Conservation (phyloP, 352 stramenopile genomes). For the Pythium myriotylum region DNA sequence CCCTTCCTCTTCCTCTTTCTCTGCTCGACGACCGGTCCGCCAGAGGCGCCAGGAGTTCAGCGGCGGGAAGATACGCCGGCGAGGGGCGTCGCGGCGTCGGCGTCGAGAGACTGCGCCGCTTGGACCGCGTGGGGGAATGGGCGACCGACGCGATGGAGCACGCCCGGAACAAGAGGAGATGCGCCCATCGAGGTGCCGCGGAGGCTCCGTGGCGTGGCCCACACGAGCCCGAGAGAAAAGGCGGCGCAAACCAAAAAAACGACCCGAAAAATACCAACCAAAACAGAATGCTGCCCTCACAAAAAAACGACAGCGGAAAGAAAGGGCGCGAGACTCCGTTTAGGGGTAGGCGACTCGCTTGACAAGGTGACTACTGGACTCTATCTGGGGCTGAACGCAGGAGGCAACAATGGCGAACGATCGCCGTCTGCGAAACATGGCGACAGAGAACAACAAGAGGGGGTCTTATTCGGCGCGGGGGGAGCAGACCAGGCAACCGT, state of each 20-base stretch:
- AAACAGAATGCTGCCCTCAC: background rate
- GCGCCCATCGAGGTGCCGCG: no score
- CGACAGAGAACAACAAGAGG: no score
- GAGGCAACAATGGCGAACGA: no score
- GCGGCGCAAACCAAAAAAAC: background rate
- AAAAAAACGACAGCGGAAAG: background rate
- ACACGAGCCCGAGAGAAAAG: background rate
- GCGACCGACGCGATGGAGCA: slow-evolving; percentile 1
- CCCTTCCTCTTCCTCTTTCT: no score
- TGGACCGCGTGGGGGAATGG: background rate
- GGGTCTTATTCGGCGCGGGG: no score
- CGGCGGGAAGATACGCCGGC: background rate
- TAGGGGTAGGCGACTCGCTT: no score
- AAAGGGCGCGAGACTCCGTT: no score
- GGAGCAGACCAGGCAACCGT: no score
- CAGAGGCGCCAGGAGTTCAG: background rate
- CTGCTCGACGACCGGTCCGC: background rate
- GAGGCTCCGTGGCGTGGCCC: slow-evolving; percentile 2
- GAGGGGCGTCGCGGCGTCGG: background rate
- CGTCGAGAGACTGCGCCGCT: background rate
- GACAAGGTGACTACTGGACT: no score
- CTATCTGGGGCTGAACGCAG: no score
- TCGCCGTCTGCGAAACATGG: no score
- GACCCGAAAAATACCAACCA: no score
- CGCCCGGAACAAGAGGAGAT: background rate